A percentile compares a stretch with the other conserved stretches of the same genome.
phyloP scores from a whole-genome alignment of 2,329 filamentous ascomycete genomes.

The Xylaria sp. region DNA sequence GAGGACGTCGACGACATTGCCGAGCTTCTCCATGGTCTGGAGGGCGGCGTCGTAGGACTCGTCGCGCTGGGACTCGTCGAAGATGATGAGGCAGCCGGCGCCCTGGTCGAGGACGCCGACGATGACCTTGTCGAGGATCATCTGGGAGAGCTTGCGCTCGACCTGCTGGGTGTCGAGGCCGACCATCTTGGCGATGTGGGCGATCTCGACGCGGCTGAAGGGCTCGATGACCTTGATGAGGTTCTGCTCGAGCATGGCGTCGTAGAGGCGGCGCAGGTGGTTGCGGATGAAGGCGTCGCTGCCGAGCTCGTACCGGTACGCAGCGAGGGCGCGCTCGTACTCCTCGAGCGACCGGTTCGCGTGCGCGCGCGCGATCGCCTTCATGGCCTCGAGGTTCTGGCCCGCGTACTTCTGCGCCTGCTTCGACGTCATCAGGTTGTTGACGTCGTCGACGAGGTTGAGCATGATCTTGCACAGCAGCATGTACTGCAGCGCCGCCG shows the following conservation, averaged over 20 bases:
- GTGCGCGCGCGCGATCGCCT: slow-evolving; percentile 94
- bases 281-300: slow-evolving; percentile 96
- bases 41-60: slow-evolving; percentile 93
- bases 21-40: slow-evolving; percentile 94
- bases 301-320: slow-evolving; percentile 91
- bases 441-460: slow-evolving; percentile 94
- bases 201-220: slow-evolving; percentile 95
- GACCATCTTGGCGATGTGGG: slow-evolving; percentile 96
- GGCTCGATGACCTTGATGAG: slow-evolving; percentile 99
- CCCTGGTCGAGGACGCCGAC: slow-evolving; percentile 97
- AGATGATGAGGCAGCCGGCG: slow-evolving; percentile 96
- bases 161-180: slow-evolving; percentile 95
- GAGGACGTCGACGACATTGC: slow-evolving; percentile 93
- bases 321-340: slow-evolving; percentile 88
- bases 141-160: slow-evolving; percentile 96
- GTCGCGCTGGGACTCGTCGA: slow-evolving; percentile 91
- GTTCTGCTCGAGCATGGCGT: slow-evolving; percentile 99
- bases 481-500: slow-evolving; percentile 99
- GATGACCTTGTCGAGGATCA: slow-evolving; percentile 99
- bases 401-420: slow-evolving; percentile 96
- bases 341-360: slow-evolving; percentile 94
- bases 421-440: slow-evolving; percentile 91
- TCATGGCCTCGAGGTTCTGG: slow-evolving; percentile 97
- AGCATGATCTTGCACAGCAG: slow-evolving; percentile 99
- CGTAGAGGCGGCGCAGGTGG: slow-evolving; percentile 92